Evolutionary conservation across 2,329 filamentous ascomycete genomes (phyloP), one percentile per base, ranked within the genome.

Genomic region (Hymenoscyphus occultus): DNA sequence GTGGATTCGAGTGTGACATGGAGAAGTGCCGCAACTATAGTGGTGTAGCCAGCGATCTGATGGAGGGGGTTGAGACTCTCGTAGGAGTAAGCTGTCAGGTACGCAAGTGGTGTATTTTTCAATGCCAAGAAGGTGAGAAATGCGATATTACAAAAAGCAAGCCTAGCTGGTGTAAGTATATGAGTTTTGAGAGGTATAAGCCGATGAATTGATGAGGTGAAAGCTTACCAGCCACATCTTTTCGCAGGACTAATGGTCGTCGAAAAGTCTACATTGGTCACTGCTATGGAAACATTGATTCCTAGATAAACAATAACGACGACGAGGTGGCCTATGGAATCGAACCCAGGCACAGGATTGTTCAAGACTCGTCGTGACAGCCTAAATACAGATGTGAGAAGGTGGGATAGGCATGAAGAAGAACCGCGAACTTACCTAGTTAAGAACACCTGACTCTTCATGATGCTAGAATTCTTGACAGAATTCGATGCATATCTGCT

Each of bases 41-140:
- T 81, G 6, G 78, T 78, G 68, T 81, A 83, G 2, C 84, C 84
- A 3, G 80, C 79, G 19, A 83, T 75, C 64, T 82, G 82, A 69
- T 88, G 85, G 2, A 88, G 77, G 59, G 82, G 78, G 69, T 86
- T 87, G 61, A 88, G 79, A 22, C 83, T 79, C 66, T 87, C 85
- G 71, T 88, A 85, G 5, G 84, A 86, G 70, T 82, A 83, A 1
- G 80, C 76, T 1, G 82, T 82, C 12, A 88, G 68, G 65, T 81
- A 80, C 0, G 81, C 81, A 19, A 87, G 73, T 0, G 84, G 85
- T 0, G 84, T 87, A 70, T 87, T 86, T 69, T 86, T 86, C 54
- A 87, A 76, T 0, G 81, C 78, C 16, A 88, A 75, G 59, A 86
- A 82, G 13, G 85, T 76, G 13, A 85, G 78, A 16, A 88, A 74